These are phyloP conservation scores for Botryosphaeria dothidea DNA, from an alignment of 2,329 filamentous ascomycete genomes.

Conservation along the genomic window DNA sequence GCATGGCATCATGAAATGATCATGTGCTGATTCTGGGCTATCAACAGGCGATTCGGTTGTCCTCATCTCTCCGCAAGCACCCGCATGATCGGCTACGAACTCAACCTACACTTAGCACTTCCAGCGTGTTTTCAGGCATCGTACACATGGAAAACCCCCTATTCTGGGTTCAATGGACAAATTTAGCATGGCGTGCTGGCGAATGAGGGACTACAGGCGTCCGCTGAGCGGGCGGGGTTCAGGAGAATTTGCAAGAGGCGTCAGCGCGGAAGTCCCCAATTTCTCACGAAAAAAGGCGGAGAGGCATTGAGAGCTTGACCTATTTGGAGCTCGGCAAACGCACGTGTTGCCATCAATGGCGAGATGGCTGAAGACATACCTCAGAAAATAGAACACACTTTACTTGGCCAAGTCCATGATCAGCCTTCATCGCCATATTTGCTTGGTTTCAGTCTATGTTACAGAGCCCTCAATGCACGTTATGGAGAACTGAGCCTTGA, in stretches of 20 bases:
- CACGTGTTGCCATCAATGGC: background rate
- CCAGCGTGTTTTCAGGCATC: background rate
- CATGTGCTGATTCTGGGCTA: slow-evolving; percentile 10
- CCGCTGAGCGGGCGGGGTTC: background rate
- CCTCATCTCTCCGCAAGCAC: slow-evolving; percentile 45
- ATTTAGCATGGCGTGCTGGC: background rate
- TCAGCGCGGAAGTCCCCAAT: background rate
- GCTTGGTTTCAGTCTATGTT: no score
- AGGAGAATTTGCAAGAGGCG: background rate
- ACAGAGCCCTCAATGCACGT: no score
- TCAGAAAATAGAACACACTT: background rate
- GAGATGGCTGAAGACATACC: background rate
- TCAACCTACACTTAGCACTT: background rate
- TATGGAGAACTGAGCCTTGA: no score
- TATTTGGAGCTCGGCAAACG: background rate
- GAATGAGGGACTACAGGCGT: background rate
- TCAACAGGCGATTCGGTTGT: slow-evolving; percentile 51
- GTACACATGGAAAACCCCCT: background rate
- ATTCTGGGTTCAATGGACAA: background rate
- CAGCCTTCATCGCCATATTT: no score
- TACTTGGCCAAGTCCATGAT: no score
- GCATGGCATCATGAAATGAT: slow-evolving; percentile 13
- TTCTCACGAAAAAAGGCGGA: background rate
- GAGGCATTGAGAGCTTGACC: background rate
- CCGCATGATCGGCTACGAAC: slow-evolving; percentile 11